Evolutionary conservation across 257 asterid species (phyloP).

Genomic region (Nemophila menziesii): DNA sequence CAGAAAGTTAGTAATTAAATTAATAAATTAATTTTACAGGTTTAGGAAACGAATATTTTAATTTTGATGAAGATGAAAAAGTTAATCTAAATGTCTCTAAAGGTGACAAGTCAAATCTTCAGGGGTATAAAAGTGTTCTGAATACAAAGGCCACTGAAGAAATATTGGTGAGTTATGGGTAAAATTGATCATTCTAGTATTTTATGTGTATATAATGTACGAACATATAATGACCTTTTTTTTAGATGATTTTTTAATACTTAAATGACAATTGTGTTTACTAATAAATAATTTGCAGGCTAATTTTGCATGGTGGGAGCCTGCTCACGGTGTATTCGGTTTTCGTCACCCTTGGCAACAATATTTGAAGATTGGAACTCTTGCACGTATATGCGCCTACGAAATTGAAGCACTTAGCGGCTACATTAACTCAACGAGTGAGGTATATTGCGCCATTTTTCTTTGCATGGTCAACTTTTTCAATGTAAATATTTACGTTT

Average conservation of each 20-base stretch:
- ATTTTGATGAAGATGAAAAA: slow-evolving; percentile 13
- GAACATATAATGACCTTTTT: too few species aligned
- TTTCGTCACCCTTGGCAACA: slow-evolving; percentile 66
- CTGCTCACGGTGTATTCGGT: slow-evolving; percentile 43
- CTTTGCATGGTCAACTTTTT: background rate
- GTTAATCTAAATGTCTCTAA: slow-evolving; percentile 3
- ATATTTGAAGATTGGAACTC: slow-evolving; percentile 47
- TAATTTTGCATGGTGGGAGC: slow-evolving; percentile 86
- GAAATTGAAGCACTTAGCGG: slow-evolving; percentile 40
- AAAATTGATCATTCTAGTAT: background rate
- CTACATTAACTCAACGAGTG: slow-evolving; percentile 19
- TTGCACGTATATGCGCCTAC: slow-evolving; percentile 59
- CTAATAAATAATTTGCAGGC: slow-evolving; percentile 33
- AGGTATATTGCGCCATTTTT: slow-evolving; percentile 9
- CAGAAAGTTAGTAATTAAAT: background rate
- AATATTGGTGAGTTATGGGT: slow-evolving; percentile 46
- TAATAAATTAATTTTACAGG: slow-evolving; percentile 17
- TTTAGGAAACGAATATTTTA: slow-evolving; percentile 36
- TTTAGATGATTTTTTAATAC: background rate
- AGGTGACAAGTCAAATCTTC: slow-evolving; percentile 23
- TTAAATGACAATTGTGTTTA: background rate
- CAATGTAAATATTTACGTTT: too few species aligned
- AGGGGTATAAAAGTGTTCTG: slow-evolving; percentile 36
- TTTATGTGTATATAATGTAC: too few species aligned
- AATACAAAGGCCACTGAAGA: slow-evolving; percentile 55